Percentiles rank a stretch among this genome's conserved stretches.
Conservation (phyloP, 805 yeast species). For the Ogataea ramenticola region DNA sequence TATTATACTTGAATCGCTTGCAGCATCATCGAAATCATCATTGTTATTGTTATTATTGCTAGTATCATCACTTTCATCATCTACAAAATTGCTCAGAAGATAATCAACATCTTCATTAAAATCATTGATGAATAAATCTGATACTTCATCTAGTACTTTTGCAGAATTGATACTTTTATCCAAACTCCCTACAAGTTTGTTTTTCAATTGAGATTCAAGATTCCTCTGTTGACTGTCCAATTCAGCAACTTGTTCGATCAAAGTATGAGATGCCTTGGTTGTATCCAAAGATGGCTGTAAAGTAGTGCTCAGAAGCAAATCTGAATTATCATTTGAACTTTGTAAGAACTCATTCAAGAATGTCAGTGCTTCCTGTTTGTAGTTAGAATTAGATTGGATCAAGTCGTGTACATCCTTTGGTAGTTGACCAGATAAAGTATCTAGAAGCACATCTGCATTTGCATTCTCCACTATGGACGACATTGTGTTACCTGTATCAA, state of each 20-base stretch:
- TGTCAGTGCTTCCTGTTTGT: constrained; percentile 28
- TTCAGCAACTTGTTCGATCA: constrained; percentile 70
- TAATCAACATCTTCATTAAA: constrained; percentile 23
- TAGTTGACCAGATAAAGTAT: constrained; percentile 25
- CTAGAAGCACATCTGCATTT: constrained; percentile 26
- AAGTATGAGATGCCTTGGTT: constrained; percentile 22
- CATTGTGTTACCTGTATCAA: not conserved
- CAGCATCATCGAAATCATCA: constrained; percentile 4
- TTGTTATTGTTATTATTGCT: not conserved
- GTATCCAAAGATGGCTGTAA: constrained; percentile 18
- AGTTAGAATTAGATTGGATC: constrained; percentile 24
- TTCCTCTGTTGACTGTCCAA: constrained; percentile 48
- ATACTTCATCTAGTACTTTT: constrained; percentile 26
- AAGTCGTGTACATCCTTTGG: constrained; percentile 16
- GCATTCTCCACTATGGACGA: not conserved
- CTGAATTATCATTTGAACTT: constrained; percentile 40
- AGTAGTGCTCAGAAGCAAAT: constrained; percentile 16
- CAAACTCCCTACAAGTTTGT: constrained; percentile 31
- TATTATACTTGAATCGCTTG: constrained; percentile 5
- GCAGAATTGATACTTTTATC: constrained; percentile 37
- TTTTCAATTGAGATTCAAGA: constrained; percentile 38
- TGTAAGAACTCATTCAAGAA: constrained; percentile 32
- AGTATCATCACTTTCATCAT: constrained; percentile 14
- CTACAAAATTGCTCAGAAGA: constrained; percentile 23
- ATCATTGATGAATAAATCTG: constrained; percentile 26